Base-by-base conservation (phyloP, 768 basidiomycete species). In the Suillus subalutaceus region DNA sequence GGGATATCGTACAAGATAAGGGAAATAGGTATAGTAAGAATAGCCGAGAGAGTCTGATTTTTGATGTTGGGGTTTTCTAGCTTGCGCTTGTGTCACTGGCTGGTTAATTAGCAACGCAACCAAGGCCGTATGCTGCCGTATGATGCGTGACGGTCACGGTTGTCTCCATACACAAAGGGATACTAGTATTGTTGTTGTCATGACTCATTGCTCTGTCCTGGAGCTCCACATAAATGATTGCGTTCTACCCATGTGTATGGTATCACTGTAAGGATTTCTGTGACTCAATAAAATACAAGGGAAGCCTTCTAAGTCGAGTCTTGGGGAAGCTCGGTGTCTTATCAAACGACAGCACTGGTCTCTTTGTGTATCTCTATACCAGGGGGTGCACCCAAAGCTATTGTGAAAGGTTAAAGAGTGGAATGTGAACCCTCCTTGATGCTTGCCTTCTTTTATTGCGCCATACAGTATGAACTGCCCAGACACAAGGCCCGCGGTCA, bases 391-490 rank as follows among this genome's bases (percentile, higher is more conserved):
- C 85, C 84, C 65, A 82, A 83, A 64, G 71, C 86, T 88, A 77
- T 58, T 40, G 44, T 64, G 38, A 37, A 8, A 4, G 32, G 18
- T 73, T 18, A 64, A 63, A 63, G n/a, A 71, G 46, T 52, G 13
- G 43, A 58, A 50, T 32, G 8, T 13, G 20, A 9, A 64, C 35
- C 23, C 60, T 26, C 12, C 53, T 44, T 37, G 57, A 41, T 46
- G 72, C 79, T 71, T 67, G 83, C 90, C 87, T 63, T 86, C 78
- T 78, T 94, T 94, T 66, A 94, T 86, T 10, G 77, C 84, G 26
- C 85, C 89, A 72, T 94, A 95, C 79, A 94, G 84, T 67, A 93
- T 71, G 80, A 94, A 94, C 74, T 94, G 93, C 15, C 89, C 89
- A 0, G 87, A 83, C 6, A 94, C 92, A 6, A 95, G 79, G 18